Evolutionary conservation across 768 basidiomycete genomes (phyloP), one percentile per base, ranked within the genome.

Genomic region (Albatrellus ellisii): DNA sequence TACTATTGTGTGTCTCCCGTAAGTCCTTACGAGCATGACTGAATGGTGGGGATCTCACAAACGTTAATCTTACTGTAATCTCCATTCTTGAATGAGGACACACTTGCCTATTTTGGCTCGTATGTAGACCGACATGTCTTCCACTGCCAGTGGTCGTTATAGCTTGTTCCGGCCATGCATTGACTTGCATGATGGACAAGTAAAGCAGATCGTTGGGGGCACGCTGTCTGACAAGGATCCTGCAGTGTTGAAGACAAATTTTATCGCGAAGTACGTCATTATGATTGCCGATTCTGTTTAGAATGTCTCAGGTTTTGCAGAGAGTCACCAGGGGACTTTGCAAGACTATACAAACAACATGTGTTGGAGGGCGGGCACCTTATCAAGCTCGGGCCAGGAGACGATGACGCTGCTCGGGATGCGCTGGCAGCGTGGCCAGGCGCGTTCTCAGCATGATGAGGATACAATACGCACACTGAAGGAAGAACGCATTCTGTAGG

Each of bases 131-230:
- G 35, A 14, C 28, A 41, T 43, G 36, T 42, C 48, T 37, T 26
- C 42, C 26, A 28, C 43, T 26, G 33, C 53, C n/a, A n/a, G n/a
- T n/a, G n/a, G n/a, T 41, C 47, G 54, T 20, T 54, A 51, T 40
- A 75, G 70, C 52, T 58, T 70, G 36, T 94, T 95, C 65, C 70
- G 82, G 43, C 95, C 95, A 15, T 99, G 95, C 58, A 97, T 99
- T 53, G 95, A 99, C 61, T 73, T 99, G 12, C 95, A 99, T 62
- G 73, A 80, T 45, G 95, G 95, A 4, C 70, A 89, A 53, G 95
- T 99, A 44, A 98, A 98, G 63, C 95, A 99, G 62, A 97, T 99
- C 42, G 87, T 99, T 11, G 95, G 95, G 32, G 89, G 92, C 3
- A 92, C 90, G 4, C 70, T 99, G 24, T 85, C 83, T 15, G 82